Evolutionary conservation across 176 grass and related monocot genomes (phyloP).

Genomic region (Saccharum officinarum): DNA sequence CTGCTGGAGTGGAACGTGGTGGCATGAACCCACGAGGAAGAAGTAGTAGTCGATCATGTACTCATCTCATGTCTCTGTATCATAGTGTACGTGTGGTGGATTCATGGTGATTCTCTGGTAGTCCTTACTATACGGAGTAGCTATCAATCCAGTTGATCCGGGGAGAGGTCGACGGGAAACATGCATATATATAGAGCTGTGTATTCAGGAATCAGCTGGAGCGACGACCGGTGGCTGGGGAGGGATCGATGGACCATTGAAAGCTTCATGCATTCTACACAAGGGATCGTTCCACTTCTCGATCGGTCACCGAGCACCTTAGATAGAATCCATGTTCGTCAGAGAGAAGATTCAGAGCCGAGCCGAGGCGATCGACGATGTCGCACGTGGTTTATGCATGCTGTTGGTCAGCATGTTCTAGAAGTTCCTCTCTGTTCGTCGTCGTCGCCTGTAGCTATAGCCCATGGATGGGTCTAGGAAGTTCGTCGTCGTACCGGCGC

Average conservation of each 20-base stretch:
- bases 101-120: background rate
- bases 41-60: background rate
- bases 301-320: background rate
- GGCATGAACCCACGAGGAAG: background rate
- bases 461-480: background rate
- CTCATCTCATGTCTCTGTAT: background rate
- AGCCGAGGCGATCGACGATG: background rate
- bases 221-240: background rate
- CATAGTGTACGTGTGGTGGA: background rate
- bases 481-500: background rate
- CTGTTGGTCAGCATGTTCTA: background rate
- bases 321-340: background rate
- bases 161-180: background rate
- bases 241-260: background rate
- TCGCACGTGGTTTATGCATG: background rate
- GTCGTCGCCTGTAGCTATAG: background rate
- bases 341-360: background rate
- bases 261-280: no score
- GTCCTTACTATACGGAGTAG: no score
- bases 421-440: background rate
- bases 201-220: background rate
- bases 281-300: background rate
- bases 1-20: slow-evolving; percentile 52
- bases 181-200: background rate
- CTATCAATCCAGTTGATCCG: background rate